Percentiles rank a stretch among this genome's conserved stretches.
These are phyloP conservation scores for Pisolithus microcarpus DNA, from an alignment of 768 basidiomycete species.

Conservation along the genomic window DNA sequence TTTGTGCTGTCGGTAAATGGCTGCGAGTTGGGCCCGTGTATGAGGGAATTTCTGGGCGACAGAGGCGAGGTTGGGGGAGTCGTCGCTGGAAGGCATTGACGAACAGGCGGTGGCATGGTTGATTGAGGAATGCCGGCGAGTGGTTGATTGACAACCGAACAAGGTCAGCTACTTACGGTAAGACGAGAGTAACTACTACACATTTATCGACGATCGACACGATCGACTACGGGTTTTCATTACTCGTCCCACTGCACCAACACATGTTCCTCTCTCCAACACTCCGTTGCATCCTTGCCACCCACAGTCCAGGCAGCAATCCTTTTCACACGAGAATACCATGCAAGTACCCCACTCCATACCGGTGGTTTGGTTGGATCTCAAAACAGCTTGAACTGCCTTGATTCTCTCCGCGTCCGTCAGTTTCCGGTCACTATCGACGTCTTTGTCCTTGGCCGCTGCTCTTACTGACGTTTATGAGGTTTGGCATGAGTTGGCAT, in stretches of 20 bases:
- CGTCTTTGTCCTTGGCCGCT: constrained; percentile 14
- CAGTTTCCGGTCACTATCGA: constrained; percentile 26
- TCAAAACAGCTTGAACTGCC: constrained; percentile 50
- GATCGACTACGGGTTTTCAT: too few species aligned
- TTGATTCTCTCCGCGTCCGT: constrained; percentile 66
- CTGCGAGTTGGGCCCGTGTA: constrained; percentile 72
- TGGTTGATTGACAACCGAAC: neutral
- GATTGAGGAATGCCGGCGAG: constrained; percentile 3
- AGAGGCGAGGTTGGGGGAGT: constrained; percentile 10
- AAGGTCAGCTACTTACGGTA: constrained; percentile 1
- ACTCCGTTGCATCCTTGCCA: constrained; percentile 32
- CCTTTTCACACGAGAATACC: constrained; percentile 79
- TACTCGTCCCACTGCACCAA: constrained; percentile 71
- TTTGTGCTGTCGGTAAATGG: constrained; percentile 68
- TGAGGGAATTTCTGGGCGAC: constrained; percentile 57
- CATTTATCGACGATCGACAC: neutral
- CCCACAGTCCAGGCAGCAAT: constrained; percentile 56
- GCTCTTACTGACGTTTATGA: constrained; percentile 70
- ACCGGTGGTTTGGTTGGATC: constrained; percentile 36
- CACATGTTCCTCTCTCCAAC: constrained; percentile 72
- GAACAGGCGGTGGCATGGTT: constrained; percentile 21
- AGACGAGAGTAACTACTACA: constrained; percentile 8
- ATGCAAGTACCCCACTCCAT: constrained; percentile 97
- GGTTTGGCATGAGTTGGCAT: constrained; percentile 90
- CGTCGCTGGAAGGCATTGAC: constrained; percentile 15